Percentiles rank a stretch among this genome's conserved stretches.
phyloP scores from a whole-genome alignment of 371 early-diverging fungal species.

The Mucor sp. region DNA sequence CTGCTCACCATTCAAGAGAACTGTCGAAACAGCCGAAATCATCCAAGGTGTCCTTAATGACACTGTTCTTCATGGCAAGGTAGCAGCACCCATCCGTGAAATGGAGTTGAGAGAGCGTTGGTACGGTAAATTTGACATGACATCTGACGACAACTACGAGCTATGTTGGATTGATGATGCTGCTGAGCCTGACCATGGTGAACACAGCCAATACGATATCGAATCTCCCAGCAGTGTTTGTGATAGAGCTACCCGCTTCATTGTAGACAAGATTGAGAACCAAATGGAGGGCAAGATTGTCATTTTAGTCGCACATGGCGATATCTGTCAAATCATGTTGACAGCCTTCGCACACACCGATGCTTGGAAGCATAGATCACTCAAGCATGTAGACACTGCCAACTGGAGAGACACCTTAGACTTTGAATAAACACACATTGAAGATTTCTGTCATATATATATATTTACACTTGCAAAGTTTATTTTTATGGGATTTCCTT shows the following conservation, averaged over 20 bases:
- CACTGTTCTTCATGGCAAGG: slow-evolving; percentile 19
- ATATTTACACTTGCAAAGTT: background rate
- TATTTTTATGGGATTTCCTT: background rate
- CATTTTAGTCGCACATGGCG: slow-evolving; percentile 52
- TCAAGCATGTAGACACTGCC: slow-evolving; percentile 51
- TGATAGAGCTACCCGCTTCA: slow-evolving; percentile 42
- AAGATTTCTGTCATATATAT: background rate
- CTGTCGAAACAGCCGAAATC: slow-evolving; percentile 48
- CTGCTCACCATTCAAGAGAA: slow-evolving; percentile 52
- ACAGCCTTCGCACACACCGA: slow-evolving; percentile 40
- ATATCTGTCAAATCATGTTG: slow-evolving; percentile 47
- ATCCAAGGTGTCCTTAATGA: slow-evolving; percentile 34
- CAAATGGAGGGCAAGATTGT: slow-evolving; percentile 43
- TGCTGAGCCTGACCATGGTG: slow-evolving; percentile 43
- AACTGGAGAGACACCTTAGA: slow-evolving; percentile 40
- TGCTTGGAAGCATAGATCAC: slow-evolving; percentile 45
- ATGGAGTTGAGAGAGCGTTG: slow-evolving; percentile 44
- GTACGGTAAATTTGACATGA: slow-evolving; percentile 49
- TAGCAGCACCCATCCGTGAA: slow-evolving; percentile 25
- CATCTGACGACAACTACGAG: slow-evolving; percentile 39
- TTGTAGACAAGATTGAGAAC: slow-evolving; percentile 39
- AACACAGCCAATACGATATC: slow-evolving; percentile 31
- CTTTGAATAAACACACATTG: background rate
- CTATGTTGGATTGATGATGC: slow-evolving; percentile 44
- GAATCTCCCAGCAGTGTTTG: slow-evolving; percentile 46